A percentile compares a stretch with the other conserved stretches of the same genome.
These are phyloP conservation scores for Sicyos baderoa DNA, from an alignment of 306 rosid species.

Conservation along the genomic window DNA sequence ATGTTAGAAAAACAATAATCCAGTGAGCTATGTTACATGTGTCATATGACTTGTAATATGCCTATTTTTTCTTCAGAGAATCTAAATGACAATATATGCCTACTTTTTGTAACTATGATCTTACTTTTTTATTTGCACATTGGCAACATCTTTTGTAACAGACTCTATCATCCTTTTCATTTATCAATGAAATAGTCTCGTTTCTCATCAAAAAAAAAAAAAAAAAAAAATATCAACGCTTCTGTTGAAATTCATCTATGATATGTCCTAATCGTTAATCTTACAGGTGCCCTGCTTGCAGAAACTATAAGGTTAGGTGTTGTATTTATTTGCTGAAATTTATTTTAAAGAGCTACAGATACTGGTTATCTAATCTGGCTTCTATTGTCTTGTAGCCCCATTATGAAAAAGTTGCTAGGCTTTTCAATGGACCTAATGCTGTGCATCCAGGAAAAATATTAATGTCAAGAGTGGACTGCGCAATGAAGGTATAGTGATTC, in stretches of 20 bases:
- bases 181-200: too few relatives aligned
- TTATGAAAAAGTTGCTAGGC: slow-evolving; percentile 89
- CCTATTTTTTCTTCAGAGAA: not conserved
- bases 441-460: slow-evolving; percentile 83
- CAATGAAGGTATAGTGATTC: slow-evolving; percentile 48
- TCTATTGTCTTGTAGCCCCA: slow-evolving; percentile 54
- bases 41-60: not conserved
- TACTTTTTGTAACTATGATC: too few relatives aligned
- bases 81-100: not conserved
- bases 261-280: slow-evolving; percentile 16
- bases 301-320: slow-evolving; percentile 73
- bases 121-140: too few relatives aligned
- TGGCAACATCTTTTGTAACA: too few relatives aligned
- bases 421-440: slow-evolving; percentile 89
- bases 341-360: not conserved
- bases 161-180: too few relatives aligned
- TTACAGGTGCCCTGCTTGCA: slow-evolving; percentile 95
- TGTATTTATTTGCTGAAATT: slow-evolving; percentile 12
- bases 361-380: not conserved
- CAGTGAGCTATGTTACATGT: not conserved
- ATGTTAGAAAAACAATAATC: not conserved
- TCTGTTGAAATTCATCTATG: not conserved
- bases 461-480: slow-evolving; percentile 97
- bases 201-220: too few relatives aligned
- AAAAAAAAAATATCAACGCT: too few relatives aligned